phyloP scores from a whole-genome alignment of 164 flowering plant genomes.

The Piper longum region DNA sequence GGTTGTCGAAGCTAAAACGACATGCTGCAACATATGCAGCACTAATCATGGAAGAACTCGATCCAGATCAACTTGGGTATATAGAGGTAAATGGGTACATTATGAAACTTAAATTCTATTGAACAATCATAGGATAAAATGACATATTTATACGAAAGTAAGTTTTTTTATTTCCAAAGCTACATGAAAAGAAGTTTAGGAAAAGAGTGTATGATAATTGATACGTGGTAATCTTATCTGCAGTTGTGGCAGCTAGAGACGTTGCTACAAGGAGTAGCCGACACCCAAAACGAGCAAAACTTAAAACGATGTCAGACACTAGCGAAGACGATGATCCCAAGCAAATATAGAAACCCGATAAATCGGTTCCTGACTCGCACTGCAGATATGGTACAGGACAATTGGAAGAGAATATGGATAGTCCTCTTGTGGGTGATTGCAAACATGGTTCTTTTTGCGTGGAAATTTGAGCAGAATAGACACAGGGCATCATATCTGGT shows the following conservation, averaged over 20 bases:
- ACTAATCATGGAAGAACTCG: conserved; percentile 92
- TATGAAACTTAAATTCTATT: too few relatives aligned
- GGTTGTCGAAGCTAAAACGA: conserved; percentile 53
- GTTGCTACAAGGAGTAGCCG: conserved; percentile 53
- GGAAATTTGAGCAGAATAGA: conserved; percentile 38
- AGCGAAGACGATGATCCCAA: conserved; percentile 78
- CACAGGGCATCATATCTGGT: conserved; percentile 23
- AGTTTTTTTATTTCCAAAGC: too few relatives aligned
- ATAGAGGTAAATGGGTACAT: conserved; percentile 44
- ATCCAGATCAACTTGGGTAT: conserved; percentile 78
- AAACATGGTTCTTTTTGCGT: conserved; percentile 40
- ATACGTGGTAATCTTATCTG: not conserved
- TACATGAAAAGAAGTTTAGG: too few relatives aligned
- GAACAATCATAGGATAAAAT: too few relatives aligned
- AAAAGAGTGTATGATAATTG: too few relatives aligned
- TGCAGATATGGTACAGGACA: conserved; percentile 36
- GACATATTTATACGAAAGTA: too few relatives aligned
- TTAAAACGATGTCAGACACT: conserved; percentile 24
- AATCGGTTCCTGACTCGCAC: conserved; percentile 24
- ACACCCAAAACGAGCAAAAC: conserved; percentile 17
- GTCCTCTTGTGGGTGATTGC: conserved; percentile 32
- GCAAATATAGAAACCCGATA: conserved; percentile 44
- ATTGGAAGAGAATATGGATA: conserved; percentile 74
- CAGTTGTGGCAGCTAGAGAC: conserved; percentile 93
- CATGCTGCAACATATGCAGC: conserved; percentile 68